Percentiles rank a stretch among this genome's conserved stretches.
Conservation (phyloP, 805 yeast genomes). For the Starmerella sirachaensis region DNA sequence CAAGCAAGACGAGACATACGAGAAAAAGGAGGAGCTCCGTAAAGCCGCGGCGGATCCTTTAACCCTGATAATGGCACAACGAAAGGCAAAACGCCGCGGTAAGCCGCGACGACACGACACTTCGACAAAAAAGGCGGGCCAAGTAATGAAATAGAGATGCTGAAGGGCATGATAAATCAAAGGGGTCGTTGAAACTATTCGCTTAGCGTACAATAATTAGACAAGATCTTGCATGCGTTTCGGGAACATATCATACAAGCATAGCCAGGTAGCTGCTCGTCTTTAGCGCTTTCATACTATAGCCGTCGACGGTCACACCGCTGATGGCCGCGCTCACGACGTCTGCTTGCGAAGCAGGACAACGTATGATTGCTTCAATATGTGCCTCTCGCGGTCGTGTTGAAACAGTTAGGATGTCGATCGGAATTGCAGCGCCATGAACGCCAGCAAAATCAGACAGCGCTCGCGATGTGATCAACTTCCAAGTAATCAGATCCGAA, state of each 20-base stretch:
- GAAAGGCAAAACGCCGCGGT: slow-evolving; percentile 43
- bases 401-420: slow-evolving; percentile 22
- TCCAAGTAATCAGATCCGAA: slow-evolving; percentile 27
- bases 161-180: slow-evolving; percentile 4
- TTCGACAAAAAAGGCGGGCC: slow-evolving; percentile 2
- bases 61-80: too few species aligned
- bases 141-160: slow-evolving; percentile 3
- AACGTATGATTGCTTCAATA: slow-evolving; percentile 17
- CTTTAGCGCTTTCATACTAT: slow-evolving; percentile 5
- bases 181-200: too few species aligned
- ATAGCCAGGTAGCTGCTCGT: slow-evolving; percentile 13
- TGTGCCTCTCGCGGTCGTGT: neutral
- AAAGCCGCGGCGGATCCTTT: slow-evolving; percentile 3
- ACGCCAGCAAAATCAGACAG: slow-evolving; percentile 24
- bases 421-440: slow-evolving; percentile 25
- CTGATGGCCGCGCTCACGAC: slow-evolving; percentile 14
- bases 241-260: slow-evolving; percentile 5
- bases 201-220: too few species aligned
- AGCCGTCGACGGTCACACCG: slow-evolving; percentile 6
- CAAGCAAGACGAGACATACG: neutral
- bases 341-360: slow-evolving; percentile 13
- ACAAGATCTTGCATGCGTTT: too few species aligned
- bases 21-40: neutral
- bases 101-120: slow-evolving; percentile 7
- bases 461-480: slow-evolving; percentile 20